Conservation (phyloP, 352 stramenopile genomes). For the Phytophthora colocasiae region DNA sequence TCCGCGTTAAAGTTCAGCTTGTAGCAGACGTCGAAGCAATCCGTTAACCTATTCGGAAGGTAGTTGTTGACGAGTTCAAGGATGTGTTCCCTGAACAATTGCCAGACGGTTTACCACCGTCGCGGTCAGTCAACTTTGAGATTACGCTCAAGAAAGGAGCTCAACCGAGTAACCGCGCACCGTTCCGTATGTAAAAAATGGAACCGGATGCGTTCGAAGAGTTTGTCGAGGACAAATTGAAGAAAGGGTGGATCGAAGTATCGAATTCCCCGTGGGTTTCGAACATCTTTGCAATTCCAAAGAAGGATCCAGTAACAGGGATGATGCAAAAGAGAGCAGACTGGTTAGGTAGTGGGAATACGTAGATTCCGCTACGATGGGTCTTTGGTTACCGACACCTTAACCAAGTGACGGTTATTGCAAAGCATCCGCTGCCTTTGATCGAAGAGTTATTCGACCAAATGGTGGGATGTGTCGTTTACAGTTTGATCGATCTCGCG, state of each 20-base stretch:
- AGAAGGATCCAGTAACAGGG: not conserved
- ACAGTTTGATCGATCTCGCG: slow-evolving; percentile 30
- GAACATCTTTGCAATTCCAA: not conserved
- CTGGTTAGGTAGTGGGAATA: slow-evolving; percentile 18
- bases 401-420: slow-evolving; percentile 13
- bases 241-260: slow-evolving; percentile 16
- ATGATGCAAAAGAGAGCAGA: slow-evolving; percentile 3
- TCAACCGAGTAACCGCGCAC: slow-evolving; percentile 5
- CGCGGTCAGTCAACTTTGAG: slow-evolving; percentile 20
- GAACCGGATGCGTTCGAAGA: slow-evolving; percentile 15
- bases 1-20: slow-evolving; percentile 6
- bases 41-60: slow-evolving; percentile 5
- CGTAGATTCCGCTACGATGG: slow-evolving; percentile 15
- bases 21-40: not conserved
- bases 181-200: slow-evolving; percentile 20
- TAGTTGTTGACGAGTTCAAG: slow-evolving; percentile 8
- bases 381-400: slow-evolving; percentile 23
- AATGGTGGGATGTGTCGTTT: slow-evolving; percentile 23
- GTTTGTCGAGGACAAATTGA: slow-evolving; percentile 20
- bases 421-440: slow-evolving; percentile 17
- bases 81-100: slow-evolving; percentile 22
- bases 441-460: slow-evolving; percentile 33
- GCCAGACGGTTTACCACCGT: slow-evolving; percentile 15
- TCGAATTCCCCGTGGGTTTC: not conserved
- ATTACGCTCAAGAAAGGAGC: slow-evolving; percentile 17